phyloP scores from a whole-genome alignment of 108 stramenopile species.

The Fragilariopsis cylindrus region DNA sequence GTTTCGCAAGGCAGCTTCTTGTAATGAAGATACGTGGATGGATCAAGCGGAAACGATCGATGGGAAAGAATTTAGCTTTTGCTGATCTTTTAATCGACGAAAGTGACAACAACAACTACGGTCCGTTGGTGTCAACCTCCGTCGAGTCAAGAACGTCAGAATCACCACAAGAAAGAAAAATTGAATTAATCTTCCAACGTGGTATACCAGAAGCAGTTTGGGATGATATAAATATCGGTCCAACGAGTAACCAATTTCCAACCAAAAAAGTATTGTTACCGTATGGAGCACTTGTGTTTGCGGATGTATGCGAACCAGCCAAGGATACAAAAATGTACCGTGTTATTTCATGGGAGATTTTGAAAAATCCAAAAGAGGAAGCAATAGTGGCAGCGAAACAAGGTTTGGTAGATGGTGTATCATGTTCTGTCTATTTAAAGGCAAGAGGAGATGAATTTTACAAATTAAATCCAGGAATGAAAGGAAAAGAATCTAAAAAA shows the following conservation, averaged over 20 bases:
- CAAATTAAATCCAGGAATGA: conserved; percentile 24
- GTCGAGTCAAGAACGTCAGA: background rate
- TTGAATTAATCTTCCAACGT: conserved; percentile 52
- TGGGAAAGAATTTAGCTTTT: conserved; percentile 61
- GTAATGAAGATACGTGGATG: conserved; percentile 36
- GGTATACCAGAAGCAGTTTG: conserved; percentile 21
- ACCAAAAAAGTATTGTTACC: conserved; percentile 53
- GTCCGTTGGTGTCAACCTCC: background rate
- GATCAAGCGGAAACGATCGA: conserved; percentile 53
- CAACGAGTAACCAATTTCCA: conserved; percentile 44
- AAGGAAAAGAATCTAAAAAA: conserved; percentile 4
- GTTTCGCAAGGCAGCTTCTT: too few species aligned
- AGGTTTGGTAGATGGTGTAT: conserved; percentile 47
- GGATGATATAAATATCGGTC: conserved; percentile 18
- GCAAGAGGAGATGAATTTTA: conserved; percentile 39
- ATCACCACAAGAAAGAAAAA: background rate
- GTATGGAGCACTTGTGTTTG: conserved; percentile 48
- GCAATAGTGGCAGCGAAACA: conserved; percentile 43
- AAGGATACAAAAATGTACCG: conserved; percentile 9
- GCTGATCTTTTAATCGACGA: conserved; percentile 40
- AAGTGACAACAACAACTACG: conserved; percentile 5
- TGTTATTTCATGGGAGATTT: conserved; percentile 53
- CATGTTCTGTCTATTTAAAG: conserved; percentile 62
- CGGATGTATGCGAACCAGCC: conserved; percentile 27
- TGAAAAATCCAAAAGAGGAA: conserved; percentile 49